Base-by-base conservation (phyloP, 169 alveolate species). In the Cryptosporidium baileyi region DNA sequence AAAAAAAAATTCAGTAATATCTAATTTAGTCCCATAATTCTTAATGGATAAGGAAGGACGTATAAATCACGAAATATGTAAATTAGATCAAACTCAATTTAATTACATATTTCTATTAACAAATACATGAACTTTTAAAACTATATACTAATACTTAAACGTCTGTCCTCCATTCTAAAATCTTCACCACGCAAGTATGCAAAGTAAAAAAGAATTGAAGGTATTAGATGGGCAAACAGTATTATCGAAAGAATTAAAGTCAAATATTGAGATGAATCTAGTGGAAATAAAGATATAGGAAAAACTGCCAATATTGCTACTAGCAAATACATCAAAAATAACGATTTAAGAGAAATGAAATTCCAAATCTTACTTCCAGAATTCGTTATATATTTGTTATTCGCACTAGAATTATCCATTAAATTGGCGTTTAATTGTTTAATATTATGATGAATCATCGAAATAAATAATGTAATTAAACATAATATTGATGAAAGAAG, bases 131-230 rank as follows among this genome's bases (percentile, higher is more conserved):
- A 3, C n/a, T 32, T 47, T 51, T 32, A 51, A 17, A 34, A 34
- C 28, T 2, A 49, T 24, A 65, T 65, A 32, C 19, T 47, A 2
- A 32, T 38, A 15, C 0, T 26, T 30, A 51, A 34, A 54, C 36
- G 57, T 19, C 59, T 74, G 17, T 51, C 74, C n/a, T 74, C 85
- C 22, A 54, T 8, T 4, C 36, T 40, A 6, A 24, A 11, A 51
- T 74, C 85, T 59, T 74, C 85, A 13, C 67, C 60, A 38, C 85
- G 85, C 36, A 74, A 22, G 41, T 74, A 40, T 5, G 85, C 85
- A 41, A 74, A 28, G 49, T 74, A 74, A 32, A 74, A 74, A 28
- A 74, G 34, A 57, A 57, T 22, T 30, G 85, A 74, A 74, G 85
- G 85, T 40, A 44, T 44, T 52, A 74, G 32, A 17, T 74, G 74